Base-by-base conservation (phyloP, 495 filamentous ascomycete species). In the Penicillium coffeae region DNA sequence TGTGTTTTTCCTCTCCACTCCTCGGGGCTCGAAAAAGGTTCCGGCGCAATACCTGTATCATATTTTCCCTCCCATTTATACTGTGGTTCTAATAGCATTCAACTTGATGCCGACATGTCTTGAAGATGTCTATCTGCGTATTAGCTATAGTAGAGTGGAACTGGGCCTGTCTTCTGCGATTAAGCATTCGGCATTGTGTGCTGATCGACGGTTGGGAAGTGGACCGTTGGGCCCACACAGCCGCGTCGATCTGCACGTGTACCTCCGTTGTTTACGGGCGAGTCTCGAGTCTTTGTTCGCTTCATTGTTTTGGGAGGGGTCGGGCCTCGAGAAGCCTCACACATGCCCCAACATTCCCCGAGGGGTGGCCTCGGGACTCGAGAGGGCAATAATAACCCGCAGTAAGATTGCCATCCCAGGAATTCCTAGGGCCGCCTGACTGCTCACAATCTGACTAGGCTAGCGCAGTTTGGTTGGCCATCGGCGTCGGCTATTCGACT, bases 11-110 rank as follows among this genome's bases (percentile, higher is more conserved):
- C 42, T 55, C 60, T 62, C 58, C 55, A 55, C 56, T 59, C 58
- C 25, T 49, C 47, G 50, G 60, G 48, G 48, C 52, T 52, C 47
- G 35, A 51, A 55, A 54, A 61, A 50, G 54, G 45, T 56, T 59
- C 58, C 50, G 50, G 52, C 59, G 60, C 59, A 63, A 59, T 34
- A 30, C 35, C 51, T 56, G 59, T 64, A 64, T 55, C 54, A 64
- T 64, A 58, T 52, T 42, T 51, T 40, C 46, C 44, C 47, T 45
- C 10, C 51, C 38, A 42, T 47, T 18, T 47, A 38, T 20, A n/a
- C n/a, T n/a, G 39, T 55, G 47, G 47, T 51, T 50, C 37, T 48
- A 59, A 60, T 57, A n/a, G 54, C 52, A 60, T 56, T 56, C 21
- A 20, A 47, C 38, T 27, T 47, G 42, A 49, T 56, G 45, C 47